Evolutionary conservation across 805 yeast genomes (phyloP).

Genomic region (Saturnispora mendoncae): DNA sequence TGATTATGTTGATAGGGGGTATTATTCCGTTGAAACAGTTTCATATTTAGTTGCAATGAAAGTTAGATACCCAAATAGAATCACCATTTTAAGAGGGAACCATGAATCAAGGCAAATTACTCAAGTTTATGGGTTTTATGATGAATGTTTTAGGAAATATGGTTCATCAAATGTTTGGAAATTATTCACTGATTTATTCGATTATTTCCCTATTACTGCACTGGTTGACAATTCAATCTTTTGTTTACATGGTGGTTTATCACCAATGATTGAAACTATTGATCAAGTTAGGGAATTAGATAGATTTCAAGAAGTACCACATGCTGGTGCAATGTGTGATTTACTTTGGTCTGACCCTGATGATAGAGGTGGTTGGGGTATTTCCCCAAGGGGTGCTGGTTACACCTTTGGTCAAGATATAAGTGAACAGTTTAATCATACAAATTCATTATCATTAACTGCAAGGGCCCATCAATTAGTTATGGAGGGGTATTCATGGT

Average conservation of each 20-base stretch:
- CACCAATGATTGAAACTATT: slow-evolving; percentile 89
- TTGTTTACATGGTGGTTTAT: slow-evolving; percentile 90
- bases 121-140: slow-evolving; percentile 92
- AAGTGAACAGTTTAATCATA: slow-evolving; percentile 86
- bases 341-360: slow-evolving; percentile 96
- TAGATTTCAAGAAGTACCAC: slow-evolving; percentile 93
- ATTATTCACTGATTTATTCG: slow-evolving; percentile 82
- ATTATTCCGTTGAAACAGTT: slow-evolving; percentile 87
- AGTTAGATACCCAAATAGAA: slow-evolving; percentile 83
- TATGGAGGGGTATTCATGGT: slow-evolving; percentile 97
- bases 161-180: slow-evolving; percentile 94
- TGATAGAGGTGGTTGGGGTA: slow-evolving; percentile 97
- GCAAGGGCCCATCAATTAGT: slow-evolving; percentile 96
- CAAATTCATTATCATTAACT: slow-evolving; percentile 72
- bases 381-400: slow-evolving; percentile 97
- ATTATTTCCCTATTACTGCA: slow-evolving; percentile 89
- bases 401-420: slow-evolving; percentile 96
- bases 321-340: slow-evolving; percentile 97
- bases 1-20: slow-evolving; percentile 89
- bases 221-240: slow-evolving; percentile 83
- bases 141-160: slow-evolving; percentile 88
- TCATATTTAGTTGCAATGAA: slow-evolving; percentile 84
- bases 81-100: slow-evolving; percentile 87
- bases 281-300: slow-evolving; percentile 88
- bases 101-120: slow-evolving; percentile 95